A percentile compares a stretch with the other conserved stretches of the same genome.
phyloP scores from a whole-genome alignment of 148 eudicot species.

The Spergularia marina region DNA sequence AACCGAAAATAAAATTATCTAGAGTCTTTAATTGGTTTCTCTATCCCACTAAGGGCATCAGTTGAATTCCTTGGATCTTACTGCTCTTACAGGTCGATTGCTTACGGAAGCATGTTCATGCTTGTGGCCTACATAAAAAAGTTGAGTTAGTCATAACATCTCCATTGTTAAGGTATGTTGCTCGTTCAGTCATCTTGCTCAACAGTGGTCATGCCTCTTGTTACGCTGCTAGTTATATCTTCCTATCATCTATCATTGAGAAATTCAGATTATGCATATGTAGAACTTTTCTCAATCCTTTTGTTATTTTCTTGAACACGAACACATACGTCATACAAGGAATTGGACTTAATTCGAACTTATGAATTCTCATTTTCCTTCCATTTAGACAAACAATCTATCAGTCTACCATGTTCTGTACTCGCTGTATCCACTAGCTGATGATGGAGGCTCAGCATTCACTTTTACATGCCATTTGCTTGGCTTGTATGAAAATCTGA shows the following conservation, averaged over 20 bases:
- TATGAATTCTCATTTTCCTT: not conserved
- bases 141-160: slow-evolving; percentile 84
- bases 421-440: not conserved
- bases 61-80: slow-evolving; percentile 9
- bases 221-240: not conserved
- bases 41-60: not conserved
- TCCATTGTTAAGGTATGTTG: slow-evolving; percentile 60
- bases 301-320: not conserved
- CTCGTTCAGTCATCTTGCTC: slow-evolving; percentile 3
- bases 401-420: not conserved
- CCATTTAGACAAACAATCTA: not conserved
- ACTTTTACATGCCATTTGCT: not conserved
- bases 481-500: slow-evolving; percentile 9
- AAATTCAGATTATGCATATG: not conserved
- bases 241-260: not conserved
- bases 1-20: not conserved
- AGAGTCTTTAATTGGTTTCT: not conserved
- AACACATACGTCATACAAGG: not conserved
- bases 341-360: not conserved
- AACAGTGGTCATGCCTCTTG: not conserved
- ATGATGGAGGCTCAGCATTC: not conserved
- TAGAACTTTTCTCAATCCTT: not conserved
- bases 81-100: slow-evolving; percentile 67
- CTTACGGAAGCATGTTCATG: slow-evolving; percentile 75
- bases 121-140: slow-evolving; percentile 64